These are phyloP conservation scores for Trichoderma aggressivum DNA, from an alignment of 2,329 filamentous ascomycete genomes.

Conservation along the genomic window DNA sequence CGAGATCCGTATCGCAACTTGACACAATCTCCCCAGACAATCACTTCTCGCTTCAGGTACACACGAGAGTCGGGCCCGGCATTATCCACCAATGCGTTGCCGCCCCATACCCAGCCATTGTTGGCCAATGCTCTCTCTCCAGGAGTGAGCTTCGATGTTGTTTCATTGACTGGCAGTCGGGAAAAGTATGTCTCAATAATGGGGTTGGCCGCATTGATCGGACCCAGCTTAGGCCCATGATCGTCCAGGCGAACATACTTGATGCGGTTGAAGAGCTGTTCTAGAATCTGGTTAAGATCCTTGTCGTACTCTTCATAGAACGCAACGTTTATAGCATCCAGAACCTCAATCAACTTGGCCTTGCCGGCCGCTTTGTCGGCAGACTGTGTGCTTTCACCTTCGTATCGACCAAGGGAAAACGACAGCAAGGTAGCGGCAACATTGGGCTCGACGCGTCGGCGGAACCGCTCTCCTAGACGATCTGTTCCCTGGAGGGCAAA, in stretches of 20 bases:
- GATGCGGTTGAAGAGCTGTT: constrained; percentile 90
- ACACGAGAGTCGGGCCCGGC: constrained; percentile 84
- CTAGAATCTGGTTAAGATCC: constrained; percentile 77
- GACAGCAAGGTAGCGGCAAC: constrained; percentile 58
- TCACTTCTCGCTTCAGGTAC: constrained; percentile 94
- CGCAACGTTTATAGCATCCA: constrained; percentile 81
- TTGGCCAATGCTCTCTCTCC: constrained; percentile 82
- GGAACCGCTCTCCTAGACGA: constrained; percentile 74
- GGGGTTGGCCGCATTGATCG: constrained; percentile 72
- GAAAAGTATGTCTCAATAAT: constrained; percentile 96
- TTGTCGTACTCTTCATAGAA: constrained; percentile 90
- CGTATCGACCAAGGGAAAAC: constrained; percentile 57
- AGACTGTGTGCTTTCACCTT: constrained; percentile 42
- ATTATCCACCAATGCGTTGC: constrained; percentile 90
- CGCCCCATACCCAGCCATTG: constrained; percentile 99
- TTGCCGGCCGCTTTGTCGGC: constrained; percentile 50
- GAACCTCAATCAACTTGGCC: constrained; percentile 57
- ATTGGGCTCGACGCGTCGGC: constrained; percentile 65
- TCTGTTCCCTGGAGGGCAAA: constrained; percentile 70
- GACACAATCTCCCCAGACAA: constrained; percentile 97
- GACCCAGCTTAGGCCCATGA: constrained; percentile 80
- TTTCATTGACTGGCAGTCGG: constrained; percentile 73
- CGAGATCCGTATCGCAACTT: constrained; percentile 86
- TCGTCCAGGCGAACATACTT: constrained; percentile 94
- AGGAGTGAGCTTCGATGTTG: constrained; percentile 70